Base-by-base conservation (phyloP, 2,329 filamentous ascomycete genomes). In the Fusarium bactridioides region DNA sequence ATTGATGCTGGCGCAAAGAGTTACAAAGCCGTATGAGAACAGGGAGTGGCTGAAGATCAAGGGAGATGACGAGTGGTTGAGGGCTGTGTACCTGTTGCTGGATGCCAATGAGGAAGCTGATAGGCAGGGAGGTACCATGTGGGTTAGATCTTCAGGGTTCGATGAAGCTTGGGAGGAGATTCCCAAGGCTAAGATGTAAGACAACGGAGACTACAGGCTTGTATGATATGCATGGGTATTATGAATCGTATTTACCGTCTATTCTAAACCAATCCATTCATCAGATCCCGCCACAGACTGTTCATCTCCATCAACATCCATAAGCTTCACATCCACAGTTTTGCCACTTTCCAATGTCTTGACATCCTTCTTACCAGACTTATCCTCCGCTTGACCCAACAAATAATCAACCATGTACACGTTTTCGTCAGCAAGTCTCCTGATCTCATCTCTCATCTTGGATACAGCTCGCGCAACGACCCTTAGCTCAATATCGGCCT, bases 331-430 rank as follows among this genome's bases (percentile, higher is more conserved):
- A 27, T 78, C 78, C 9, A 69, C 72, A 56, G 77, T 64, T 61
- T 70, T 74, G 27, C 58, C 67, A 18, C 67, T 70, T 62, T 66
- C 70, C 47, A 75, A 47, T 40, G 65, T 47, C 64, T 72, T 77
- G n/a, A 62, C 69, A 51, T 70, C 72, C 23, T 70, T 79, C 31
- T 76, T 74, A 33, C 64, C 73, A 37, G 76, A 61, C 53, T 77
- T 79, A 21, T 75, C 73, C 74, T 74, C 75, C 11, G 85, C 85
- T 79, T 90, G 88, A 2, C 85, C 85, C 12, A 90, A 81, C 37
- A 98, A 84, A 78, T 97, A 98, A 78, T 97, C 94, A 60, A 98
- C 91, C 81, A 93, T 92, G 83, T 97, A 97, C 57, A 92, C 87
- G 78, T 98, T 98, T 80, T 95, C 93, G 75, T 98, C 94, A 1